Base-by-base conservation (phyloP, 2,329 filamentous ascomycete species). In the Aspergillus sp. region DNA sequence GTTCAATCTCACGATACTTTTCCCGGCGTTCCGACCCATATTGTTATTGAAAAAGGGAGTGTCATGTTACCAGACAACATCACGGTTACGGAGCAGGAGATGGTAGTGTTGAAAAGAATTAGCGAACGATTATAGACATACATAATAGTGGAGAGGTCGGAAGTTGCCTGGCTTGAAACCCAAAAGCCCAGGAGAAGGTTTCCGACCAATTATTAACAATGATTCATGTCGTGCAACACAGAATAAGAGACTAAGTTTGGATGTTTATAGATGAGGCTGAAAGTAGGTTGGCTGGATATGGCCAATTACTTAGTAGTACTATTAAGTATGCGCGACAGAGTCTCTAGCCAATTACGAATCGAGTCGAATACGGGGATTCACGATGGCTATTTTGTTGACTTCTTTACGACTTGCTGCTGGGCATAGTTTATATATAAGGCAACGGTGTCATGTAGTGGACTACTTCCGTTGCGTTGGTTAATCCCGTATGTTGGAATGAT, bases 51-150 rank as follows among this genome's bases (percentile, higher is more conserved):
- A 42, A 60, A 63, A 5, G 75, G 72, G 0, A 66, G 68, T 30
- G 62, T 78, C 15, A 53, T 66, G 3, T 63, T 77, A 21, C 70
- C 77, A 3, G 70, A 74, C 59, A 69, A 73, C n/a, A 47, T 78
- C 15, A 70, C 62, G 42, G 55, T 79, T 21, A 72, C 71, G 13
- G 59, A 65, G 2, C 69, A 73, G 38, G 77, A 78, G 65, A 68
- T 58, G 59, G 62, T 66, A 51, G 58, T 74, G 1, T 61, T 79
- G 25, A 67, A 72, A 49, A 68, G 58, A 27, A 70, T 79, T 19
- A 73, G 75, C 51, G 64, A 71, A 41, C 70, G 75, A 52, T 64
- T 78, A 59, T 72, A 64, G 62, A 52, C 62, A 59, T 60, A 19
- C 19, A 27, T 50, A 44, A 27, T 42, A 51, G 36, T 15, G 21